Evolutionary conservation across 441 rosid species (phyloP), one percentile per base, ranked within the genome.

Genomic region (California macrophylla): DNA sequence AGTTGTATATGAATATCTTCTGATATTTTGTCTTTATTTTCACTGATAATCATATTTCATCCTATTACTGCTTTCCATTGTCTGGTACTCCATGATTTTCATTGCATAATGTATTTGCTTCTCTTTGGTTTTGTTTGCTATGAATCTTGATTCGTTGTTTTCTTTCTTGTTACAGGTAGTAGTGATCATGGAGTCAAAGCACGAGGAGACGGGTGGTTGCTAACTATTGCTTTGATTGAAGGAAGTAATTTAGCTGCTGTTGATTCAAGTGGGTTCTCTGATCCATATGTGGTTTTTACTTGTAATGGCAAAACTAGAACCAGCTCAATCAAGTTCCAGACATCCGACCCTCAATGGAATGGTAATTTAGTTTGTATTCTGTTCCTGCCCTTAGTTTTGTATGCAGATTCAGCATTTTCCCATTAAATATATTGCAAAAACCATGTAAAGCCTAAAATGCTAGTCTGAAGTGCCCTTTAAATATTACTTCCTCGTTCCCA

Each of bases 181-280:
- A 84, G 88, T 71, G 98, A 94, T 85, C 97, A 91, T 78, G 98
- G 98, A 74, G 75, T 91, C 69, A 94, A 86, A 84, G 97, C 98
- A 58, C 96, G 85, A 83, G 98, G 98, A 23, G 93, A 90, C 70
- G 98, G 98, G 69, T 94, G 98, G 97, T 72, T 94, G 69, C 86
- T 91, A 67, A 94, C 98, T 63, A 86, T 86, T 85, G 98, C 97
- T 71, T 81, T 94, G 75, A 84, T 94, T 30, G 95, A 91, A 77
- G 98, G 97, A 76, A 84, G 77, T 69, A 86, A 85, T 78, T 75
- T 94, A 77, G 92, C 98, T n/a, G 85, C 97, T 66, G 96, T 91
- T 67, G 96, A 90, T 85, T 82, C 98, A 70, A 86, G 89, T 64
- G 92, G 97, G 40, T 90, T 82, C 75, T 87, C 96, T 77, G 96